phyloP scores from a whole-genome alignment of 768 basidiomycete species.

The Chiua virens region DNA sequence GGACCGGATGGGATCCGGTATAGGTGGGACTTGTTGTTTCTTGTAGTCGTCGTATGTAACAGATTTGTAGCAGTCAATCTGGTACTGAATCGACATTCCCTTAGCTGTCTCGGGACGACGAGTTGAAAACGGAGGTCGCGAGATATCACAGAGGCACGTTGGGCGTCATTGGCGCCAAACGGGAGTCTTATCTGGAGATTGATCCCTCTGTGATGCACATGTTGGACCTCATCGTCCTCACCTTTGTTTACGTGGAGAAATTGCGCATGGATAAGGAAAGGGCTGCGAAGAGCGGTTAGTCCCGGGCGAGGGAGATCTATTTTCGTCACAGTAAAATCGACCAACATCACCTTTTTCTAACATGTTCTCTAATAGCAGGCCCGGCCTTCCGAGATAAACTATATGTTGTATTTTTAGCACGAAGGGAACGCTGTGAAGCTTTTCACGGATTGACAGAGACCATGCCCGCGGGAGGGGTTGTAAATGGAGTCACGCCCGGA shows the following conservation, averaged over 20 bases:
- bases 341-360: too few relatives aligned
- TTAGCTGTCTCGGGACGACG: constrained; percentile 20
- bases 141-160: constrained; percentile 15
- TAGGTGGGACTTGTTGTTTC: constrained; percentile 27
- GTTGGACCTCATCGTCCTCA: constrained; percentile 24
- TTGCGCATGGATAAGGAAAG: constrained; percentile 9
- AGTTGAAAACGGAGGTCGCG: constrained; percentile 8
- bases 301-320: too few relatives aligned
- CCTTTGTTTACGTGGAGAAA: constrained; percentile 29
- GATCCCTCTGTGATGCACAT: constrained; percentile 17
- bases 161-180: constrained; percentile 17
- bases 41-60: constrained; percentile 9
- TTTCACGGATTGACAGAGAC: too few relatives aligned
- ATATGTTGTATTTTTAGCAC: too few relatives aligned
- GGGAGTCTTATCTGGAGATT: constrained; percentile 17
- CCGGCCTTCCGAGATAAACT: too few relatives aligned
- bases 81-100: not conserved
- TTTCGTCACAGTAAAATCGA: too few relatives aligned
- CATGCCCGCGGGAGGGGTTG: too few relatives aligned
- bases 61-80: not conserved
- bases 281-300: not conserved
- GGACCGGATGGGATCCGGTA: constrained; percentile 33
- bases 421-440: too few relatives aligned
- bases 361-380: too few relatives aligned
- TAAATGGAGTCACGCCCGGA: too few relatives aligned